Evolutionary conservation across 2,329 filamentous ascomycete genomes (phyloP).

Genomic region (Claviceps pusilla): DNA sequence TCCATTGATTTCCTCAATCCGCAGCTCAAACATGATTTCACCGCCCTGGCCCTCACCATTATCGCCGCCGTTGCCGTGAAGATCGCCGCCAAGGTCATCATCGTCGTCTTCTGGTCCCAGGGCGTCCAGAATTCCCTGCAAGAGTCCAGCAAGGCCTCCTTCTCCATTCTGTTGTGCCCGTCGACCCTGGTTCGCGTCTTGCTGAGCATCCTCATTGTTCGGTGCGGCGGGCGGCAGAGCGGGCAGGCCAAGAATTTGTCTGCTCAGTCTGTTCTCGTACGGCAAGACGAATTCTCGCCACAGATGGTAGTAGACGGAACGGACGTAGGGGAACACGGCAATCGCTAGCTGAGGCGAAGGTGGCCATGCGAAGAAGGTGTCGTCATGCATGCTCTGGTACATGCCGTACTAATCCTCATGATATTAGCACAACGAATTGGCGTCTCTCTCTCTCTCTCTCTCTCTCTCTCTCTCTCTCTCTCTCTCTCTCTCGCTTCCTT

Average conservation of each 20-base stretch:
- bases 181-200: not conserved
- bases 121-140: conserved; percentile 23
- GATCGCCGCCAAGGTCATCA: conserved; percentile 14
- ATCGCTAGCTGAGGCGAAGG: conserved; percentile 37
- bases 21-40: conserved; percentile 19
- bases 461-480: no score
- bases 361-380: conserved; percentile 35
- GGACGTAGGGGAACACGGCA: conserved; percentile 31
- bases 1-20: conserved; percentile 19
- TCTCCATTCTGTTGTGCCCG: conserved; percentile 8
- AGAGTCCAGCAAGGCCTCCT: conserved; percentile 20
- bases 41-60: conserved; percentile 9
- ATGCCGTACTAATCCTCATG: conserved; percentile 28
- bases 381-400: conserved; percentile 28
- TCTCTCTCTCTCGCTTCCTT: no score
- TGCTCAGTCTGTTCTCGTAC: conserved; percentile 34
- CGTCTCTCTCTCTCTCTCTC: no score
- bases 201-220: conserved; percentile 10
- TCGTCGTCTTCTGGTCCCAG: conserved; percentile 21
- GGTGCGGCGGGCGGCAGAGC: conserved; percentile 16
- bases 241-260: conserved; percentile 27
- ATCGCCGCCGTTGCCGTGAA: conserved; percentile 6
- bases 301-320: conserved; percentile 29
- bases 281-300: conserved; percentile 30
- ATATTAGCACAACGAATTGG: not conserved